Evolutionary conservation across 257 asterid species (phyloP).

Genomic region (Nicotiana attenuata): DNA sequence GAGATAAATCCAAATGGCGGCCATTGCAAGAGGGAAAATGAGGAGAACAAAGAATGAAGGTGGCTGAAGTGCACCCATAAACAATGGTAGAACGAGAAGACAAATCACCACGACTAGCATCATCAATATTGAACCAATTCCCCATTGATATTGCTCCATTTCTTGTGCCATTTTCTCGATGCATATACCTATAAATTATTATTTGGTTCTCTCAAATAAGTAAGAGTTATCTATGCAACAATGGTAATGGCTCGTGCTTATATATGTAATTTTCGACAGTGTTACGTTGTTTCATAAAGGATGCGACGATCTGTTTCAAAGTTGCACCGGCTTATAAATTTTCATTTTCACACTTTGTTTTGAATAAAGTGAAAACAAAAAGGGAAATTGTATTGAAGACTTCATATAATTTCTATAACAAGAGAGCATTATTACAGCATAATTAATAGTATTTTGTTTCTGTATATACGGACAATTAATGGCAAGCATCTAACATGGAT

Average conservation of each 20-base stretch:
- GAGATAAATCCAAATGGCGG: conserved; percentile 32
- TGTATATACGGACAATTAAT: background rate
- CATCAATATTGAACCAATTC: conserved; percentile 35
- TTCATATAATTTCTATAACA: background rate
- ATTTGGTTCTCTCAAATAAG: no score
- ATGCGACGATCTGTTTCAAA: background rate
- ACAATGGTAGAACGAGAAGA: conserved; percentile 36
- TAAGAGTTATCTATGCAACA: background rate
- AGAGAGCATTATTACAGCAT: background rate
- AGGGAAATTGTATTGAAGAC: background rate
- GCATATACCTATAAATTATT: no score
- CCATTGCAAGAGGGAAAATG: conserved; percentile 36
- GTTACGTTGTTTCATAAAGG: background rate
- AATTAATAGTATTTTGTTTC: background rate
- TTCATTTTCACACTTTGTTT: background rate
- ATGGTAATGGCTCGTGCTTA: background rate
- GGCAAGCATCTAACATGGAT: background rate
- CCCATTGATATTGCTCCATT: conserved; percentile 45
- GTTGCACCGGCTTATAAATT: background rate
- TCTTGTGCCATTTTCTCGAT: background rate
- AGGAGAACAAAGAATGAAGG: conserved; percentile 26
- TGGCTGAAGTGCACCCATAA: conserved; percentile 35
- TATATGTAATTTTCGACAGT: background rate
- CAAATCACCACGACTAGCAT: conserved; percentile 35
- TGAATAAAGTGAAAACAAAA: background rate